Conservation (phyloP, 208 protist genomes). For the Trypanosoma grayi region DNA sequence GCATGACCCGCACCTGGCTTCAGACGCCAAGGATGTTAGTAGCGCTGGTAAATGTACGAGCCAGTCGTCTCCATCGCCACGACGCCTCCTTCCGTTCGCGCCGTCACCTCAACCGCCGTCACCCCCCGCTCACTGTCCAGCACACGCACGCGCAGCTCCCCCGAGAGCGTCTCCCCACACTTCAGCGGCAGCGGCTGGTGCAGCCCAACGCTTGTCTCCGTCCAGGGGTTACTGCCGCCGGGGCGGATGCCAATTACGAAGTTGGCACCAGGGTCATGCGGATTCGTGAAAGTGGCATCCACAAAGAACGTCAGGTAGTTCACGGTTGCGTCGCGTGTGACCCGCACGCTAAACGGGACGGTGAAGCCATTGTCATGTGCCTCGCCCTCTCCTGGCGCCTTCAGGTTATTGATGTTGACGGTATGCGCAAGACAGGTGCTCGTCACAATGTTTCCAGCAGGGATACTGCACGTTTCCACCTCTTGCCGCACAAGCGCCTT, state of each 20-base stretch:
- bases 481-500: slow-evolving; percentile 79
- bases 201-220: slow-evolving; percentile 78
- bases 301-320: slow-evolving; percentile 89
- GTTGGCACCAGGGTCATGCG: slow-evolving; percentile 71
- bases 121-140: slow-evolving; percentile 44
- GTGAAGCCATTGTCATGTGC: slow-evolving; percentile 37
- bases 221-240: slow-evolving; percentile 77
- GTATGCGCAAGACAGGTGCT: slow-evolving; percentile 56
- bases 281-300: slow-evolving; percentile 74
- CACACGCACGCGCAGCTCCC: slow-evolving; percentile 48
- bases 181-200: slow-evolving; percentile 64
- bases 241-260: slow-evolving; percentile 82
- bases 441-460: slow-evolving; percentile 69
- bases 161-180: slow-evolving; percentile 58
- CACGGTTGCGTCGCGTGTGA: slow-evolving; percentile 56
- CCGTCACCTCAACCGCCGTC: slow-evolving; percentile 63
- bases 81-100: slow-evolving; percentile 63
- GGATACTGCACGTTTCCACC: slow-evolving; percentile 80
- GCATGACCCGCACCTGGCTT: neutral
- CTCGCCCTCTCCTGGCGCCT: slow-evolving; percentile 36
- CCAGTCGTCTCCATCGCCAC: slow-evolving; percentile 50
- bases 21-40: slow-evolving; percentile 14
- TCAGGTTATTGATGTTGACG: slow-evolving; percentile 54
- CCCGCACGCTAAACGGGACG: slow-evolving; percentile 51
- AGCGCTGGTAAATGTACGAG: slow-evolving; percentile 74